These are phyloP conservation scores for Discostella pseudostelligera DNA, from an alignment of 108 stramenopile genomes.

Conservation along the genomic window DNA sequence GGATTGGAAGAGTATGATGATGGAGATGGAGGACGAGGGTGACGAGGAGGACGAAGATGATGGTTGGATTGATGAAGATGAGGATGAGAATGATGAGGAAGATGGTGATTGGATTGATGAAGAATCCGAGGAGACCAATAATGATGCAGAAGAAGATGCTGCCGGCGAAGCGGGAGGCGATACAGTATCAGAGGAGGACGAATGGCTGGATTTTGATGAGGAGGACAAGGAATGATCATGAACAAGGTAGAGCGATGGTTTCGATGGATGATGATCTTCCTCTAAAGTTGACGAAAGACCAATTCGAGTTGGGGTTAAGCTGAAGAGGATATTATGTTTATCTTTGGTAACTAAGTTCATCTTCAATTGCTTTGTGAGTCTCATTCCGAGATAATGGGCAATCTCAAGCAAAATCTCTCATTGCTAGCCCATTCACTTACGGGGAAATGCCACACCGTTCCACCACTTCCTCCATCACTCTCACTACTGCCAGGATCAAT, in stretches of 20 bases:
- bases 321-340: no score
- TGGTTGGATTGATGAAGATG: conserved; percentile 18
- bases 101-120: conserved; percentile 5
- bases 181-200: no score
- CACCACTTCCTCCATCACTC: conserved; percentile 12
- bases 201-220: no score
- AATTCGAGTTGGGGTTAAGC: no score
- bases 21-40: conserved; percentile 4
- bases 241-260: no score
- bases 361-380: no score
- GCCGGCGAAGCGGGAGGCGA: no score
- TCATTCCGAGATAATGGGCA: conserved; percentile 9
- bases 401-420: conserved; percentile 47
- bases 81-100: neutral
- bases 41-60: conserved; percentile 18
- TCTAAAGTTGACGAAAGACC: no score
- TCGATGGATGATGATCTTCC: no score
- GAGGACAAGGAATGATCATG: no score
- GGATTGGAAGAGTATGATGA: conserved; percentile 11
- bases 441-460: conserved; percentile 65
- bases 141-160: neutral
- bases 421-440: conserved; percentile 63
- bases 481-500: conserved; percentile 12
- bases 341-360: no score
- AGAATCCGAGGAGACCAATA: neutral